Evolutionary conservation across 768 basidiomycete genomes (phyloP).

Genomic region (Tricholoma saponaceum): DNA sequence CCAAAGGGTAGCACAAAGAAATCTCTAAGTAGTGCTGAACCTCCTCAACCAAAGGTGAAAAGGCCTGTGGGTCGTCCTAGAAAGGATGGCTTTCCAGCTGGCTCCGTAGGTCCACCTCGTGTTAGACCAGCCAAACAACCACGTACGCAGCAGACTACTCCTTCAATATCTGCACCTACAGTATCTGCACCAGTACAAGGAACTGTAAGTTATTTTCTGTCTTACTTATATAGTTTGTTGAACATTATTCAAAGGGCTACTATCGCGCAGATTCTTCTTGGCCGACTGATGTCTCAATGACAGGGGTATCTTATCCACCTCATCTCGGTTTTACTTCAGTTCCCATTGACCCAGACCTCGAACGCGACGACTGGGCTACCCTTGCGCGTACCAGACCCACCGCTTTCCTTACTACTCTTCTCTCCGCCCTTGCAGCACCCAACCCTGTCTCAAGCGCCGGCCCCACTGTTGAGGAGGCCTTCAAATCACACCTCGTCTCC

Average conservation of each 20-base stretch:
- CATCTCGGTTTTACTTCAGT: slow-evolving; percentile 2
- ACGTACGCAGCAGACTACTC: background rate
- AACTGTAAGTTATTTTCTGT: too few species aligned
- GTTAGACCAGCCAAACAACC: slow-evolving; percentile 12
- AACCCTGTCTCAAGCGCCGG: slow-evolving; percentile 60
- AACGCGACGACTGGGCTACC: slow-evolving; percentile 61
- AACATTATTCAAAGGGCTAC: background rate
- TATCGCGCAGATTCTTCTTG: background rate
- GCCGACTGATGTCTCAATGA: background rate
- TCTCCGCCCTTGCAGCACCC: slow-evolving; percentile 56
- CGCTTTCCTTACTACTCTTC: slow-evolving; percentile 51
- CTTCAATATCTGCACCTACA: background rate
- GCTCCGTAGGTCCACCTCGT: slow-evolving; percentile 53
- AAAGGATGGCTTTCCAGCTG: slow-evolving; percentile 79
- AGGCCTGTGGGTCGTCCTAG: slow-evolving; percentile 78
- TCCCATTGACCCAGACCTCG: slow-evolving; percentile 51
- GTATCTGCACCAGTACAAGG: too few species aligned
- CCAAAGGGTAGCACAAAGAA: slow-evolving; percentile 83
- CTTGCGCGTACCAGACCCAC: slow-evolving; percentile 53
- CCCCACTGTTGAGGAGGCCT: slow-evolving; percentile 69
- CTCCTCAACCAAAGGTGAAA: slow-evolving; percentile 53
- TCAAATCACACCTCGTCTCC: slow-evolving; percentile 71
- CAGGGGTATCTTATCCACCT: slow-evolving; percentile 5
- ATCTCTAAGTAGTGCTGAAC: slow-evolving; percentile 30
- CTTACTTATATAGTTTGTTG: background rate